Conservation (phyloP, 139 green algal genomes). For the Micromonas commoda region DNA sequence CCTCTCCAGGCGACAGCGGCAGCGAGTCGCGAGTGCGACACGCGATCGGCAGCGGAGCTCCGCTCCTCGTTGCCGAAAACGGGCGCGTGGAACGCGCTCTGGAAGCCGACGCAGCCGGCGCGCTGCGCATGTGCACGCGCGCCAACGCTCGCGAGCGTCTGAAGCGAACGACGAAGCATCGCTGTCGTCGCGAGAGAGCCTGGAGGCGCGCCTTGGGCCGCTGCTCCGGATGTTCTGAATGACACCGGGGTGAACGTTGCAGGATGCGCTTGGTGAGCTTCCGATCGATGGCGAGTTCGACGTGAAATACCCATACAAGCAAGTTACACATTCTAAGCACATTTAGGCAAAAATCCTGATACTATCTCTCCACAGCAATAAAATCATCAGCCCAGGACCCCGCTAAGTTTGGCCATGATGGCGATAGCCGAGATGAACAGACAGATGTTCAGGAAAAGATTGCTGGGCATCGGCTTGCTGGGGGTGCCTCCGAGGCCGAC, state of each 20-base stretch:
- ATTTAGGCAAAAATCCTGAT: too few relatives aligned
- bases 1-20: too few relatives aligned
- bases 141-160: background rate
- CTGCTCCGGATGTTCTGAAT: too few relatives aligned
- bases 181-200: background rate
- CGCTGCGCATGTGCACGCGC: background rate
- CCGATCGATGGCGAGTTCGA: too few relatives aligned
- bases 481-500: constrained; percentile 40
- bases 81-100: background rate
- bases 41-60: background rate
- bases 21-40: too few relatives aligned
- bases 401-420: constrained; percentile 34
- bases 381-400: background rate
- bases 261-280: too few relatives aligned
- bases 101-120: background rate
- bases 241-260: too few relatives aligned
- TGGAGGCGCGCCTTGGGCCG: too few relatives aligned
- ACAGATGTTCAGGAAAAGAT: constrained; percentile 45
- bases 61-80: background rate
- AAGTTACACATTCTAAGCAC: too few relatives aligned
- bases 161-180: background rate
- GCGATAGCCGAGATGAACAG: constrained; percentile 29
- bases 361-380: too few relatives aligned
- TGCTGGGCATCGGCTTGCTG: constrained; percentile 29
- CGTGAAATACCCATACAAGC: too few relatives aligned